Conservation (phyloP, 2,329 filamentous ascomycete species). For the Sclerotinia minor region DNA sequence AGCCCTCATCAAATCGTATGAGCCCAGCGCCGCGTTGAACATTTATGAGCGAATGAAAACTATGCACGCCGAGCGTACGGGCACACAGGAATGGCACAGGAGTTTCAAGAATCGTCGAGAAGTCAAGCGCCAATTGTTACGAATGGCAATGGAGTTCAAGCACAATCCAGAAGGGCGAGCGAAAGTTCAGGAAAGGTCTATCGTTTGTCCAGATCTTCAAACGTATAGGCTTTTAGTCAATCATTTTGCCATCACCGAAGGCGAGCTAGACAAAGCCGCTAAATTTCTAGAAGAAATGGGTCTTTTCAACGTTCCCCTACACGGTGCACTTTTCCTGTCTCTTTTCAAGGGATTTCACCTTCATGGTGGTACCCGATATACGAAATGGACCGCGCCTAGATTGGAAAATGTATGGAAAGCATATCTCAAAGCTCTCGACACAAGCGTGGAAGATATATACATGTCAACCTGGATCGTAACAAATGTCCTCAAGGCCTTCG, state of each 20-base stretch:
- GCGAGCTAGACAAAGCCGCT: slow-evolving; percentile 70
- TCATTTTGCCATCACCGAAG: slow-evolving; percentile 67
- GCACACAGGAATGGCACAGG: slow-evolving; percentile 39
- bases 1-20: slow-evolving; percentile 73
- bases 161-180: slow-evolving; percentile 55
- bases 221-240: slow-evolving; percentile 81
- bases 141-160: slow-evolving; percentile 57
- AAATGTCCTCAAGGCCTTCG: slow-evolving; percentile 64
- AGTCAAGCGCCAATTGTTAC: slow-evolving; percentile 57
- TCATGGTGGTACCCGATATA: slow-evolving; percentile 66
- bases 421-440: slow-evolving; percentile 58
- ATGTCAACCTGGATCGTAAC: slow-evolving; percentile 62
- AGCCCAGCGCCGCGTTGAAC: slow-evolving; percentile 73
- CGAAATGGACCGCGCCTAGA: slow-evolving; percentile 70
- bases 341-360: slow-evolving; percentile 79
- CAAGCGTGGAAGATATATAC: slow-evolving; percentile 47
- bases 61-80: slow-evolving; percentile 35
- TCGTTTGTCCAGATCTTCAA: slow-evolving; percentile 70
- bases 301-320: slow-evolving; percentile 63
- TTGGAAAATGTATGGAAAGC: slow-evolving; percentile 68
- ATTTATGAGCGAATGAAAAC: slow-evolving; percentile 83
- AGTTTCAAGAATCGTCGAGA: slow-evolving; percentile 41
- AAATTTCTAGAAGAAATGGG: slow-evolving; percentile 81
- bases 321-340: slow-evolving; percentile 75
- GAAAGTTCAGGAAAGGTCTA: slow-evolving; percentile 60